phyloP scores from a whole-genome alignment of 169 alveolate genomes.

The Plasmodium gaboni region DNA sequence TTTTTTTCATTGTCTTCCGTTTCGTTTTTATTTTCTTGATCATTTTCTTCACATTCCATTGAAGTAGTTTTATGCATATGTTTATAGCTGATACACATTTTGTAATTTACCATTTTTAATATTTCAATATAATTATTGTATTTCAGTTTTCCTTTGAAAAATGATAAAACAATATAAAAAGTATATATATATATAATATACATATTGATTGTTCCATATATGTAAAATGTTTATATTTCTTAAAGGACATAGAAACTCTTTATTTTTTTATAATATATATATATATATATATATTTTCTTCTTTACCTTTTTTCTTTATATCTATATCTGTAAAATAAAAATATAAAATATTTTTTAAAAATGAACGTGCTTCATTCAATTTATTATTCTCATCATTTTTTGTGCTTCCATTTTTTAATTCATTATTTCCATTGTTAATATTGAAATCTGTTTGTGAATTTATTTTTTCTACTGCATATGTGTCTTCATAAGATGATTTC shows the following conservation, averaged over 20 bases:
- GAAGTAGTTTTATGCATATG: not conserved
- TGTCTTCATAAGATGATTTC: slow-evolving; percentile 39
- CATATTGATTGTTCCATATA: no score
- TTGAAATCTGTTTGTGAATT: slow-evolving; percentile 39
- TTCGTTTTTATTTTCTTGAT: not conserved
- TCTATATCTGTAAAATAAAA: slow-evolving; percentile 46
- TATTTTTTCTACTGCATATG: slow-evolving; percentile 47
- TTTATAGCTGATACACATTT: slow-evolving; percentile 46
- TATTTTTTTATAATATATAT: not conserved
- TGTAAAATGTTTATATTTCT: not conserved
- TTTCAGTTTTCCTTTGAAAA: slow-evolving; percentile 51
- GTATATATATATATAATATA: not conserved
- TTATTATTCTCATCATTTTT: slow-evolving; percentile 50
- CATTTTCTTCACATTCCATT: not conserved
- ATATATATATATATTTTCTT: not conserved
- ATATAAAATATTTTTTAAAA: slow-evolving; percentile 14
- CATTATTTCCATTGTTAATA: slow-evolving; percentile 12
- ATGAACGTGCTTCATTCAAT: slow-evolving; percentile 55
- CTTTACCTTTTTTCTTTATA: slow-evolving; percentile 49
- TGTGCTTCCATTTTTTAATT: not conserved
- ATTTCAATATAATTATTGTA: slow-evolving; percentile 44
- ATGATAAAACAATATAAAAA: not conserved
- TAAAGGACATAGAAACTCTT: not conserved
- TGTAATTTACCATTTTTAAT: slow-evolving; percentile 73
- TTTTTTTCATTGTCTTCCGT: not conserved